These are phyloP conservation scores for Phytophthora pistaciae DNA, from an alignment of 352 stramenopile genomes.

Conservation along the genomic window DNA sequence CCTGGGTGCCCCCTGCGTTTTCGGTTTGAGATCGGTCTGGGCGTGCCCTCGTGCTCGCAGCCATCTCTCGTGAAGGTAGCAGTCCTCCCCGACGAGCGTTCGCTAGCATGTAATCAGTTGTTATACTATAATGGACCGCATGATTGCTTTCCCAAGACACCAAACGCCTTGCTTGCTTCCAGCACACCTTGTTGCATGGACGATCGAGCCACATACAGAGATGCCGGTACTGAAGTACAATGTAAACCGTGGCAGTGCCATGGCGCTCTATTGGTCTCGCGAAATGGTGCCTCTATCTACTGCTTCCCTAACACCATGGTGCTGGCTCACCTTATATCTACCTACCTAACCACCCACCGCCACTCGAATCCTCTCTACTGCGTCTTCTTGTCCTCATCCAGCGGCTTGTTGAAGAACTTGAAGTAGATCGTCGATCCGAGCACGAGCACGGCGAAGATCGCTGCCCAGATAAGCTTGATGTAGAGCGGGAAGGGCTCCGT, in stretches of 20 bases:
- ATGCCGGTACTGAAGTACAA: neutral
- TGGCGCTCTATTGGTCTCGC: slow-evolving; percentile 20
- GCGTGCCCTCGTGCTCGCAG: slow-evolving; percentile 20
- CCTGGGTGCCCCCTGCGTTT: slow-evolving; percentile 14
- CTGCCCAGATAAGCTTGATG: slow-evolving; percentile 84
- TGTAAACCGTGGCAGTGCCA: slow-evolving; percentile 2
- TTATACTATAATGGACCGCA: slow-evolving; percentile 37
- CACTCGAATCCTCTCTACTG: slow-evolving; percentile 33
- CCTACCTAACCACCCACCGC: slow-evolving; percentile 4
- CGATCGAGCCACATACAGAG: too few species aligned
- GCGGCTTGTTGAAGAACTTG: slow-evolving; percentile 68
- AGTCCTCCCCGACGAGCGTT: slow-evolving; percentile 20
- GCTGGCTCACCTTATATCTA: slow-evolving; percentile 11
- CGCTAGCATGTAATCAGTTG: slow-evolving; percentile 30
- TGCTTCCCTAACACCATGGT: slow-evolving; percentile 12
- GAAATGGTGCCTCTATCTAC: slow-evolving; percentile 15
- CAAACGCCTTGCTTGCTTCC: neutral
- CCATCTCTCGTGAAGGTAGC: slow-evolving; percentile 27
- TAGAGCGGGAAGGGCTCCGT: slow-evolving; percentile 85
- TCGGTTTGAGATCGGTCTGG: slow-evolving; percentile 14
- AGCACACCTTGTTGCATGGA: too few species aligned
- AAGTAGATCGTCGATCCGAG: slow-evolving; percentile 90
- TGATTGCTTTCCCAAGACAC: slow-evolving; percentile 18
- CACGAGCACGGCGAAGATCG: slow-evolving; percentile 80
- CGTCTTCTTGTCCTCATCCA: slow-evolving; percentile 44